A percentile compares a stretch with the other conserved stretches of the same genome.
These are phyloP conservation scores for Paxillus involutus DNA, from an alignment of 768 basidiomycete species.

Conservation along the genomic window DNA sequence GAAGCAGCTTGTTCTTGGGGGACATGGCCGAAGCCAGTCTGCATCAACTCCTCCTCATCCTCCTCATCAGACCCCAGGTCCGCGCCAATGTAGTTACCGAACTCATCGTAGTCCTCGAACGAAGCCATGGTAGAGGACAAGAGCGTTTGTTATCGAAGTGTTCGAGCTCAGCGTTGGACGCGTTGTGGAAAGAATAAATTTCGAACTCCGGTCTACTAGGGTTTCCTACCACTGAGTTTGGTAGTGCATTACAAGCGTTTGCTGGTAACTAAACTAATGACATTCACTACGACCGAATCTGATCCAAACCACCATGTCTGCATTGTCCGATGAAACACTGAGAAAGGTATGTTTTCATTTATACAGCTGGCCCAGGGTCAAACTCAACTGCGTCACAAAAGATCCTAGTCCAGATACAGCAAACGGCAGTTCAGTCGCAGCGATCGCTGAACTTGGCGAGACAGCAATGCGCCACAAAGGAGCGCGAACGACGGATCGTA, in stretches of 20 bases:
- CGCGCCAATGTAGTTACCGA: slow-evolving; percentile 96
- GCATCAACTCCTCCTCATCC: slow-evolving; percentile 52
- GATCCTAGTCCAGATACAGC: slow-evolving; percentile 93
- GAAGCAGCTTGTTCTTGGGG: slow-evolving; percentile 40
- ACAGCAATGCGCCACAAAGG: slow-evolving; percentile 79
- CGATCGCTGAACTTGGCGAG: slow-evolving; percentile 68
- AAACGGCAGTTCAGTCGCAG: slow-evolving; percentile 85
- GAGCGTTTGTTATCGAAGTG: slow-evolving; percentile 1
- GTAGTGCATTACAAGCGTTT: neutral
- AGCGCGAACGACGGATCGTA: slow-evolving; percentile 85
- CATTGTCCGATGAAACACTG: slow-evolving; percentile 77
- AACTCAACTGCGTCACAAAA: slow-evolving; percentile 35
- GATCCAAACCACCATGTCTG: slow-evolving; percentile 40
- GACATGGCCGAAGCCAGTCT: slow-evolving; percentile 45
- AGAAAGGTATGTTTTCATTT: slow-evolving; percentile 54
- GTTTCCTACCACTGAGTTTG: neutral
- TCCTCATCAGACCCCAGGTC: slow-evolving; percentile 87
- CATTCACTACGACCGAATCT: slow-evolving; percentile 12
- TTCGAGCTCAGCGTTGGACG: slow-evolving; percentile 15
- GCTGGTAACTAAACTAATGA: neutral
- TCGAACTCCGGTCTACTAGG: slow-evolving; percentile 31
- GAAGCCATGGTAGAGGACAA: slow-evolving; percentile 45
- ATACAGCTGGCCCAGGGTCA: neutral
- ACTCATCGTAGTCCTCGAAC: slow-evolving; percentile 85
- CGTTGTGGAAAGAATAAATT: slow-evolving; percentile 27